A percentile compares a stretch with the other conserved stretches of the same genome.
Conservation (phyloP, 345 rosid genomes). For the Gossypioides kirkii region DNA sequence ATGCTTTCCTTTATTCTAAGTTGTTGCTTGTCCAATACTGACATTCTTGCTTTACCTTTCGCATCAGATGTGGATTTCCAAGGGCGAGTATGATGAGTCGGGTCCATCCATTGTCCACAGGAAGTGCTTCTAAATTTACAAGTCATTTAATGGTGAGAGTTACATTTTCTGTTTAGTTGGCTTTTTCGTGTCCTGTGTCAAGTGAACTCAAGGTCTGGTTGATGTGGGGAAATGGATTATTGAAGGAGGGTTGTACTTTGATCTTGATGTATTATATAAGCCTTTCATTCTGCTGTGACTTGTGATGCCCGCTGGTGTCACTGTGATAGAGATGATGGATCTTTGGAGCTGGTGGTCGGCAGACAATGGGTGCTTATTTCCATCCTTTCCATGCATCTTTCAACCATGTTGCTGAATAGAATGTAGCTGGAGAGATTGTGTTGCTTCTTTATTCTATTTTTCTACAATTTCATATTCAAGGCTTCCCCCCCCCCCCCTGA, state of each 20-base stretch:
- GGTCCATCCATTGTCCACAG: slow-evolving; percentile 62
- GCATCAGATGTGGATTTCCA: slow-evolving; percentile 57
- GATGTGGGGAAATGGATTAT: slow-evolving; percentile 19
- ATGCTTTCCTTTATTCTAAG: background rate
- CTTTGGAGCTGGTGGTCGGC: slow-evolving; percentile 27
- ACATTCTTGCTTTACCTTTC: slow-evolving; percentile 6
- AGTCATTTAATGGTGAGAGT: slow-evolving; percentile 43
- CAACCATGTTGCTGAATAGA: slow-evolving; percentile 30
- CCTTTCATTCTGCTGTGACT: background rate
- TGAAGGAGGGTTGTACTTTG: background rate
- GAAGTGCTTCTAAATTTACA: slow-evolving; percentile 44
- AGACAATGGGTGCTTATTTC: slow-evolving; percentile 22
- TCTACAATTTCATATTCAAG: slow-evolving; percentile 21
- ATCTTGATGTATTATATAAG: no score
- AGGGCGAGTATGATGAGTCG: slow-evolving; percentile 62
- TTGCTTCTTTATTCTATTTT: slow-evolving; percentile 24
- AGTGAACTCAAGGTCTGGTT: slow-evolving; percentile 34
- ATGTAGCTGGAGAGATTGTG: slow-evolving; percentile 54
- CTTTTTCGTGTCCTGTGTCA: slow-evolving; percentile 35
- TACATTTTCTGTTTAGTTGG: slow-evolving; percentile 36
- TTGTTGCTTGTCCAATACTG: background rate
- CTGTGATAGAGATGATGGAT: slow-evolving; percentile 9
- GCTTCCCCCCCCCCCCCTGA: slow-evolving; percentile 17
- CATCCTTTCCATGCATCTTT: slow-evolving; percentile 22
- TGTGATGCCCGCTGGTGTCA: slow-evolving; percentile 7